These are phyloP conservation scores for Moricandia arvensis DNA, from an alignment of 345 rosid genomes.

Conservation along the genomic window DNA sequence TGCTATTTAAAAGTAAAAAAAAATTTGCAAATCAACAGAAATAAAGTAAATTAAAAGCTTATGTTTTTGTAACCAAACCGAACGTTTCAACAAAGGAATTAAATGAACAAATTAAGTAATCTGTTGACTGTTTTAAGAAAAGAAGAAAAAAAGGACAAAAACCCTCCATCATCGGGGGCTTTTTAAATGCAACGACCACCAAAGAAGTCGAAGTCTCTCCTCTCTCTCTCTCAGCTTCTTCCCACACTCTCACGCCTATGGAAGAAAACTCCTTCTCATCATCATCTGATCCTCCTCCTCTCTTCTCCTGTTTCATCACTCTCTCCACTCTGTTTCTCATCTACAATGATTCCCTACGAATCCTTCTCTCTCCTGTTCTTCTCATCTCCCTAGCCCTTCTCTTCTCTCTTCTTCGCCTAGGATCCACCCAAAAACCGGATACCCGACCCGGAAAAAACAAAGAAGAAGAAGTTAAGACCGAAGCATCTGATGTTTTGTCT, in stretches of 20 bases:
- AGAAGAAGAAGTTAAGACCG: background rate
- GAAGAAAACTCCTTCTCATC: slow-evolving; percentile 11
- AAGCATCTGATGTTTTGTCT: background rate
- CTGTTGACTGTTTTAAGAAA: slow-evolving; percentile 7
- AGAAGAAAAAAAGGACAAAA: background rate
- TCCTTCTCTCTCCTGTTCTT: slow-evolving; percentile 54
- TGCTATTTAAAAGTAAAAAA: too few relatives aligned
- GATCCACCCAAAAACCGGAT: slow-evolving; percentile 29
- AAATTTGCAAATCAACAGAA: background rate
- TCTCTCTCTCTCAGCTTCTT: background rate
- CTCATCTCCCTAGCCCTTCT: slow-evolving; percentile 49
- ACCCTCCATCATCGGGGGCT: background rate
- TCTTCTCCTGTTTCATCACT: slow-evolving; percentile 55
- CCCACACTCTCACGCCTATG: slow-evolving; percentile 4
- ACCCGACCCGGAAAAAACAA: slow-evolving; percentile 4
- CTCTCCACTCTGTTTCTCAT: slow-evolving; percentile 50
- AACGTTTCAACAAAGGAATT: background rate
- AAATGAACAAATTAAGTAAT: slow-evolving; percentile 1
- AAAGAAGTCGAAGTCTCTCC: background rate
- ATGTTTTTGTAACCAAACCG: background rate
- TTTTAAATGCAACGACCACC: slow-evolving; percentile 41
- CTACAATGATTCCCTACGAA: slow-evolving; percentile 31
- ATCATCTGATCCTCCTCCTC: slow-evolving; percentile 53
- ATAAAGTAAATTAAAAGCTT: background rate
- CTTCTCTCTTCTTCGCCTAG: slow-evolving; percentile 54